Conservation (phyloP, 2,329 filamentous ascomycete species). For the Pseudofabraea citricarpa region DNA sequence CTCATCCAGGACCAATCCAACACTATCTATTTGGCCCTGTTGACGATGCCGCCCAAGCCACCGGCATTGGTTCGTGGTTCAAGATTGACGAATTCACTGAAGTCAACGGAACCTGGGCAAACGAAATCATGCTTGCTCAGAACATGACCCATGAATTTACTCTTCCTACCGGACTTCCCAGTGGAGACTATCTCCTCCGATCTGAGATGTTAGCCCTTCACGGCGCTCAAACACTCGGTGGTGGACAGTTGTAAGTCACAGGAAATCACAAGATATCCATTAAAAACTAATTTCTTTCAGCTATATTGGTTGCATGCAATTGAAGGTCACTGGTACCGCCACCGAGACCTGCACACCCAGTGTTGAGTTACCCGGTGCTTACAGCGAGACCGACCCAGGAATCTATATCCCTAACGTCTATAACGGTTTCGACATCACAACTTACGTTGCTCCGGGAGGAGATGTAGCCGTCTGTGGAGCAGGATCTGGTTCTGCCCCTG, state of each 20-base stretch:
- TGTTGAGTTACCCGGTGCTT: slow-evolving; percentile 19
- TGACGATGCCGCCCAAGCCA: slow-evolving; percentile 18
- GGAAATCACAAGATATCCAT: background rate
- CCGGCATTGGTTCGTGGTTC: slow-evolving; percentile 26
- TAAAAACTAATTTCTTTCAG: slow-evolving; percentile 1
- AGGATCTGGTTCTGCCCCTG: slow-evolving; percentile 4
- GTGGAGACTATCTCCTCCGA: slow-evolving; percentile 22
- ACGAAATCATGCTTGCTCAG: slow-evolving; percentile 21
- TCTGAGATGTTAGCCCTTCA: slow-evolving; percentile 23
- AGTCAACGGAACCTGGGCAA: slow-evolving; percentile 25
- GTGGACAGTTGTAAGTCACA: slow-evolving; percentile 13
- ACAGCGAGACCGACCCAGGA: slow-evolving; percentile 13
- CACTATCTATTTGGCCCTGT: slow-evolving; percentile 33
- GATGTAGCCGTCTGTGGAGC: slow-evolving; percentile 12
- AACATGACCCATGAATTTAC: slow-evolving; percentile 21
- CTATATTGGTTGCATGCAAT: slow-evolving; percentile 22
- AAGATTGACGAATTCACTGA: slow-evolving; percentile 27
- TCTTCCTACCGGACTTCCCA: slow-evolving; percentile 15
- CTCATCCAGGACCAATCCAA: slow-evolving; percentile 34
- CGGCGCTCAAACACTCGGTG: slow-evolving; percentile 14
- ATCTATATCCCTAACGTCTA: slow-evolving; percentile 21
- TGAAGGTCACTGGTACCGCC: slow-evolving; percentile 17
- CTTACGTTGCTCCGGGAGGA: slow-evolving; percentile 18
- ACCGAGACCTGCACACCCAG: slow-evolving; percentile 11
- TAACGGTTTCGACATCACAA: slow-evolving; percentile 14